phyloP scores from a whole-genome alignment of 192 early-diverging fungal species.

The Podila clonocystis region DNA sequence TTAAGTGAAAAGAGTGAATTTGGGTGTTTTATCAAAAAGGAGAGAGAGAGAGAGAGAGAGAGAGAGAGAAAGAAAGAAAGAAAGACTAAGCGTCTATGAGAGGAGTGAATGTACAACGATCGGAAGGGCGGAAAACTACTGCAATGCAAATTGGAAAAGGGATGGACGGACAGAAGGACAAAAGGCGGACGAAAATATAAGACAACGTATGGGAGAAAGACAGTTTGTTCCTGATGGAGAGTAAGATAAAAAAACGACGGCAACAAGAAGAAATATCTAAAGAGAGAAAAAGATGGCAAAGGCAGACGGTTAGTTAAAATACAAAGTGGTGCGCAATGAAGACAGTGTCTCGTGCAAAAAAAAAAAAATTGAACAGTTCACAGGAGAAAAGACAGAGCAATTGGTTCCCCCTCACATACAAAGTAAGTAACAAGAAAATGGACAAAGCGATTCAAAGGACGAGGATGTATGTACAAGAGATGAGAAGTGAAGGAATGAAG shows the following conservation, averaged over 20 bases:
- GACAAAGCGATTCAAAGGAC: no score
- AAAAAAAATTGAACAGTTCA: neutral
- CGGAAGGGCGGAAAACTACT: neutral
- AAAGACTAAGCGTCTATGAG: neutral
- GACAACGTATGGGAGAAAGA: no score
- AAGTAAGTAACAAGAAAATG: neutral
- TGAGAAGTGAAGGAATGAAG: no score
- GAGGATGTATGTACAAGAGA: no score
- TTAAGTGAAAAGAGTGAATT: neutral
- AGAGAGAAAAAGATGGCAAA: neutral
- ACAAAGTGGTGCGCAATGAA: neutral
- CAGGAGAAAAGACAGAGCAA: neutral
- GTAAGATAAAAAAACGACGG: no score
- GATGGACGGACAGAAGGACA: neutral
- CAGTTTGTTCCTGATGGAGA: no score
- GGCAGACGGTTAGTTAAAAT: neutral
- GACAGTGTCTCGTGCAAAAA: neutral
- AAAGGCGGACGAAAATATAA: no score
- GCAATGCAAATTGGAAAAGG: neutral
- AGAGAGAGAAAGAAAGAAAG: slow-evolving; percentile 3
- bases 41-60: slow-evolving; percentile 8
- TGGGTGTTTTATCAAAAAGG: neutral
- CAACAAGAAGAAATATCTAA: neutral
- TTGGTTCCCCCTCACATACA: neutral
- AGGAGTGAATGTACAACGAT: slow-evolving; percentile 2